A percentile compares a stretch with the other conserved stretches of the same genome.
phyloP scores from a whole-genome alignment of 2,329 filamentous ascomycete genomes.

The Diplodia intermedia region DNA sequence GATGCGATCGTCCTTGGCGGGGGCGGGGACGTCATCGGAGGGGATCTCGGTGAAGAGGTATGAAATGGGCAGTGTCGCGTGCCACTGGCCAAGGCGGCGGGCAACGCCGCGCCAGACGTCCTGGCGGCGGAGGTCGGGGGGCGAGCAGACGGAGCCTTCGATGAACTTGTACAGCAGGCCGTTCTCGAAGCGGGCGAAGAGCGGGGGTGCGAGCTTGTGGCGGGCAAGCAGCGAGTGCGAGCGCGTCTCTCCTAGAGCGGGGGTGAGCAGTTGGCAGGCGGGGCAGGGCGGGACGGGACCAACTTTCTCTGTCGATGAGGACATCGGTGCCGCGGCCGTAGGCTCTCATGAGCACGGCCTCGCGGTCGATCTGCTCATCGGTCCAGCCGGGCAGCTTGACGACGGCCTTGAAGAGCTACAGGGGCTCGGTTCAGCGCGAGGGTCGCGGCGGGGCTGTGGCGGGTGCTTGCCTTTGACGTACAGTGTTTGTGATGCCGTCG shows the following conservation, averaged over 20 bases:
- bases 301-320: conserved; percentile 92
- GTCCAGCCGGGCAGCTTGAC: conserved; percentile 73
- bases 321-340: conserved; percentile 95
- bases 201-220: conserved; percentile 80
- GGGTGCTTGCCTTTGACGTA: conserved; percentile 49
- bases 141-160: conserved; percentile 77
- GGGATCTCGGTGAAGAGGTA: conserved; percentile 52
- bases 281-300: conserved; percentile 42
- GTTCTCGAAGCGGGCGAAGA: conserved; percentile 93
- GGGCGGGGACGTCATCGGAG: conserved; percentile 38
- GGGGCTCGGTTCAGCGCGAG: conserved; percentile 22
- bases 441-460: conserved; percentile 16
- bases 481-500: conserved; percentile 97
- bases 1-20: conserved; percentile 38
- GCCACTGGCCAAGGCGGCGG: conserved; percentile 87
- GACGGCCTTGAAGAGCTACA: conserved; percentile 74
- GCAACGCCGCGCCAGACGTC: conserved; percentile 84
- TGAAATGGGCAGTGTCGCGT: conserved; percentile 70
- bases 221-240: conserved; percentile 86
- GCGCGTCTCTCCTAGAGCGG: conserved; percentile 59
- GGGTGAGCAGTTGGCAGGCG: conserved; percentile 18
- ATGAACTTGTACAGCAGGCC: conserved; percentile 95
- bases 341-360: conserved; percentile 87
- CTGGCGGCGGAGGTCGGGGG: conserved; percentile 78
- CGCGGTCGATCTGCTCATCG: conserved; percentile 78